These are phyloP conservation scores for Serendipita sp. DNA, from an alignment of 768 basidiomycete species.

Conservation along the genomic window DNA sequence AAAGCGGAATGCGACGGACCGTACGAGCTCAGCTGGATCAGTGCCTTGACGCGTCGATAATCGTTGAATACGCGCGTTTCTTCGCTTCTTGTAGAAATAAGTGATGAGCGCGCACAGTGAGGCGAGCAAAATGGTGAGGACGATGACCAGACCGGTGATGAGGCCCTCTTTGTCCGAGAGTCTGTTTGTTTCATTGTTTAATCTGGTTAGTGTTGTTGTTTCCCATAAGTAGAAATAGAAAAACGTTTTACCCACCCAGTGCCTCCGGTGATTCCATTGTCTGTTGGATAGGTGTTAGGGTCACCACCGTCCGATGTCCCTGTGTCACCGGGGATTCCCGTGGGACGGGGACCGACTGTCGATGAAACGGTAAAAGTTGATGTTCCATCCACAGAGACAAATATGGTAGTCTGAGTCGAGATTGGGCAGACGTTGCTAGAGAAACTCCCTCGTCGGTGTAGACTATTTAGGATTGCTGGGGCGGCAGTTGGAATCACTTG, in stretches of 20 bases:
- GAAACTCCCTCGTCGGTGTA: not conserved
- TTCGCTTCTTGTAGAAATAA: conserved; percentile 4
- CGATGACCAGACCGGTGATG: conserved; percentile 4
- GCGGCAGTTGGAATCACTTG: not conserved
- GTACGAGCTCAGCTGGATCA: not conserved
- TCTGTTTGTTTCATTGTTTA: not conserved
- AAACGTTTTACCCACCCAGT: not conserved
- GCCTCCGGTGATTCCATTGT: not conserved
- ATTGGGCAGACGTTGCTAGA: not conserved
- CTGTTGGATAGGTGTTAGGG: not conserved
- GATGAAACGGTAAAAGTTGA: not conserved
- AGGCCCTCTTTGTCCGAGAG: not conserved
- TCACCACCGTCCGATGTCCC: not conserved
- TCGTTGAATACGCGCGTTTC: not conserved
- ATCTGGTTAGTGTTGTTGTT: too few relatives aligned
- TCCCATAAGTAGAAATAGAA: too few relatives aligned
- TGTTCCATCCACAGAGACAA: not conserved
- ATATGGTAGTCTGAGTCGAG: not conserved
- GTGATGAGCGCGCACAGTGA: not conserved
- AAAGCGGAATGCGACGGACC: not conserved
- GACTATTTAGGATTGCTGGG: not conserved
- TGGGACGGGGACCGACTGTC: not conserved
- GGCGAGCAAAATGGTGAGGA: not conserved
- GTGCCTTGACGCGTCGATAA: not conserved
- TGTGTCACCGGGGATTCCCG: not conserved